These are phyloP conservation scores for Xylaria sp. DNA, from an alignment of 2,329 filamentous ascomycete genomes.

Conservation along the genomic window DNA sequence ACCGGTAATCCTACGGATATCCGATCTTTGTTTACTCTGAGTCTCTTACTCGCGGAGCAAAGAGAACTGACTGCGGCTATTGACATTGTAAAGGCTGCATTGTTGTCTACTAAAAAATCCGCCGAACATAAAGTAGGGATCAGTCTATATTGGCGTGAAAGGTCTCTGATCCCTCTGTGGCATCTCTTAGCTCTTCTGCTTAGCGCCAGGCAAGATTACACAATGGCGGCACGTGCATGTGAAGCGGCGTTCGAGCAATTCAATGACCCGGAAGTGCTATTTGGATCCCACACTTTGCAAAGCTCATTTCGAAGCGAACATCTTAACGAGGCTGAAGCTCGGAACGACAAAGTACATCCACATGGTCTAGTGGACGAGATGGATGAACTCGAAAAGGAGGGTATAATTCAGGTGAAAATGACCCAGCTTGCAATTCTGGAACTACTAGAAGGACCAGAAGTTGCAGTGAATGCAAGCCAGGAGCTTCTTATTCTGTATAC, in stretches of 20 bases:
- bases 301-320: constrained; percentile 71
- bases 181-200: constrained; percentile 88
- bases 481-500: constrained; percentile 86
- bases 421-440: constrained; percentile 89
- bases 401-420: constrained; percentile 94
- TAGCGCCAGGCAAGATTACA: constrained; percentile 86
- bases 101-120: constrained; percentile 68
- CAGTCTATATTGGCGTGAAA: constrained; percentile 70
- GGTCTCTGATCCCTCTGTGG: constrained; percentile 82
- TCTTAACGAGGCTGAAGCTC: constrained; percentile 65
- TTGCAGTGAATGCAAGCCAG: constrained; percentile 87
- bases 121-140: constrained; percentile 58
- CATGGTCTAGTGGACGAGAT: constrained; percentile 78
- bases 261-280: constrained; percentile 74
- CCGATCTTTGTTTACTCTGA: constrained; percentile 82
- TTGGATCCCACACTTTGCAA: constrained; percentile 68
- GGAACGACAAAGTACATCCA: constrained; percentile 48
- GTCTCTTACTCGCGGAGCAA: constrained; percentile 87
- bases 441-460: constrained; percentile 81
- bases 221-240: constrained; percentile 82
- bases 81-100: constrained; percentile 80
- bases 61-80: constrained; percentile 84
- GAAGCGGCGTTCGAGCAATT: constrained; percentile 94
- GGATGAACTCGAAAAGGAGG: constrained; percentile 84
- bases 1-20: constrained; percentile 74